Conservation (phyloP, 2,329 filamentous ascomycete genomes). For the Fusarium neocosmosporiellum region DNA sequence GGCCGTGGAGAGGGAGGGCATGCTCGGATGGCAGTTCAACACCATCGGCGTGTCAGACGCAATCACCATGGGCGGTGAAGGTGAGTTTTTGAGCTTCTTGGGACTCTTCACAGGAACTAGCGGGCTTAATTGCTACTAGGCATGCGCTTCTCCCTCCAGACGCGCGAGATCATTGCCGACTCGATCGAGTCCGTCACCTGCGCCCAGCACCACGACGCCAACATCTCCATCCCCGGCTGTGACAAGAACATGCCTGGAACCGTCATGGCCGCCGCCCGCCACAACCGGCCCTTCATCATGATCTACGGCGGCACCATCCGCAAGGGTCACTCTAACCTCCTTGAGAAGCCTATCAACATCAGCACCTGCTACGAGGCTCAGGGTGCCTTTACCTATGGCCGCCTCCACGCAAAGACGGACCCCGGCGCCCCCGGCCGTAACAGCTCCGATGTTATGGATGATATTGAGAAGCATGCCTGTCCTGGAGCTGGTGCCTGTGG, state of each 20-base stretch:
- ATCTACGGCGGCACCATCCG: slow-evolving; percentile 93
- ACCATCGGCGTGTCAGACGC: slow-evolving; percentile 90
- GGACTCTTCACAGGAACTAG: not conserved
- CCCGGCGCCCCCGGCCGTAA: slow-evolving; percentile 72
- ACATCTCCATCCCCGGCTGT: slow-evolving; percentile 91
- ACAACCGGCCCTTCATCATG: slow-evolving; percentile 94
- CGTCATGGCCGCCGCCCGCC: slow-evolving; percentile 88
- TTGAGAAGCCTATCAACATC: slow-evolving; percentile 86
- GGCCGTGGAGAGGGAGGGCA: slow-evolving; percentile 81
- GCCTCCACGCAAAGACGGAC: slow-evolving; percentile 75
- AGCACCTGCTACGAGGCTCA: slow-evolving; percentile 89
- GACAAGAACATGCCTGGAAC: slow-evolving; percentile 99
- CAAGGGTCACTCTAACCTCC: slow-evolving; percentile 82
- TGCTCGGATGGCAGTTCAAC: slow-evolving; percentile 96
- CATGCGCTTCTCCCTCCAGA: slow-evolving; percentile 94
- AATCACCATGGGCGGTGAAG: slow-evolving; percentile 95
- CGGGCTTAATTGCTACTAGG: slow-evolving; percentile 59
- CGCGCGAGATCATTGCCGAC: slow-evolving; percentile 92
- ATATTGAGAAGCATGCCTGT: slow-evolving; percentile 84
- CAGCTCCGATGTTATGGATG: slow-evolving; percentile 82
- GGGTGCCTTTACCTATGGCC: slow-evolving; percentile 83
- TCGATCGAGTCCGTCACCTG: slow-evolving; percentile 94
- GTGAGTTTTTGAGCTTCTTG: slow-evolving; percentile 62
- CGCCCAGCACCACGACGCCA: slow-evolving; percentile 92
- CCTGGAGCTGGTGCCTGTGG: slow-evolving; percentile 73